Evolutionary conservation across 1,284 basidiomycete species (phyloP), one percentile per base, ranked within the genome.

Genomic region (Cutaneotrichosporon spelunceum): DNA sequence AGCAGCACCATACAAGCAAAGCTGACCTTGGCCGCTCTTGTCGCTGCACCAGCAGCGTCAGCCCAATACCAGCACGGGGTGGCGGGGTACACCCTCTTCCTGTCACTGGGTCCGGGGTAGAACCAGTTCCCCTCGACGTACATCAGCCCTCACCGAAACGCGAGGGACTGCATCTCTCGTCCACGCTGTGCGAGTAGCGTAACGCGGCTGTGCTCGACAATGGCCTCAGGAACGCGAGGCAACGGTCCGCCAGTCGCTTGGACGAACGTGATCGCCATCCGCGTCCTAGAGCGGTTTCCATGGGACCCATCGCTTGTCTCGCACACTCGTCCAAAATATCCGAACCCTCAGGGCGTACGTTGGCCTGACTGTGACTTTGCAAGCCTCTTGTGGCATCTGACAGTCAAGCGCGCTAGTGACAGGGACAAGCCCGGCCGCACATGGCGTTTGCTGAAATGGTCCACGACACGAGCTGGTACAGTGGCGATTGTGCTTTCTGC

Each of bases 401-500:
- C 26, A 48, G 23, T 48, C 45, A 23, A 48, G 23, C 23, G 26
- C 23, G 23, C 26, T 48, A 11, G 45, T 26, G 45, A 23, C 16
- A 24, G 23, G 11, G 11, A 16, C 4, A 2, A 48, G 23, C 45
- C n/a, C n/a, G 24, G 19, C 11, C 45, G 23, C 5, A 26, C 45
- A 6, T 10, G 10, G 45, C 26, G 24, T n/a, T n/a, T n/a, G n/a
- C n/a, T n/a, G n/a, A n/a, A n/a, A n/a, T n/a, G n/a, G n/a, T n/a
- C n/a, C n/a, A n/a, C n/a, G n/a, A n/a, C n/a, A n/a, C n/a, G n/a
- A n/a, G n/a, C n/a, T n/a, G n/a, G n/a, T n/a, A n/a, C n/a, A n/a
- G n/a, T n/a, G n/a, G n/a, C n/a, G n/a, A n/a, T 87, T 0, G 88
- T 91, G 42, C 88, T 81, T 78, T 95, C 90, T 4, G 83, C 80